Percentiles rank a stretch among this genome's conserved stretches.
Evolutionary conservation across 306 rosid species (phyloP).

Genomic region (Ziziphus jujuba): DNA sequence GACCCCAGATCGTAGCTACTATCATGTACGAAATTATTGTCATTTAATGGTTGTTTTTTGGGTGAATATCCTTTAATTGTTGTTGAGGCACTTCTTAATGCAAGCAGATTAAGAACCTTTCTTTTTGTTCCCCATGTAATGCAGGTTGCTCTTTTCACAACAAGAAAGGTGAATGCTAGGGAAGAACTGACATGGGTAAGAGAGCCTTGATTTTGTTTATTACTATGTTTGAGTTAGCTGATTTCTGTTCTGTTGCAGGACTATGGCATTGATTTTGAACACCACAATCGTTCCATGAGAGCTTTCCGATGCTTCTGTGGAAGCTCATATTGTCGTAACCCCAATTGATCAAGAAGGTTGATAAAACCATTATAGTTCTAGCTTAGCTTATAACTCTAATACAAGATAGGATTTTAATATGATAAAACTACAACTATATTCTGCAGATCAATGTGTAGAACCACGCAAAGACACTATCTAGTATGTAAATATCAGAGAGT

Average conservation of each 20-base stretch:
- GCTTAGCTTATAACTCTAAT: no score
- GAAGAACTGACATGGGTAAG: constrained; percentile 41
- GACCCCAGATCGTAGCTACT: constrained; percentile 32
- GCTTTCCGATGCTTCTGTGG: constrained; percentile 22
- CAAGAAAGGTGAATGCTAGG: constrained; percentile 27
- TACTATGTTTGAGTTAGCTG: background rate
- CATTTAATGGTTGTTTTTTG: no score
- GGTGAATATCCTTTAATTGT: background rate
- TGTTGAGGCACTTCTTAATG: background rate
- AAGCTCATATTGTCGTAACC: constrained; percentile 20
- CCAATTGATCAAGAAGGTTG: background rate
- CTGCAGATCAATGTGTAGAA: no score
- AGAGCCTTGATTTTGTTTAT: background rate
- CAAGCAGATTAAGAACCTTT: background rate
- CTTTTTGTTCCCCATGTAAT: background rate
- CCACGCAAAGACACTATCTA: no score
- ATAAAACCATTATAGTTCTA: no score
- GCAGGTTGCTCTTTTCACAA: constrained; percentile 34
- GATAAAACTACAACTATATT: no score
- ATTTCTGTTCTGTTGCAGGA: constrained; percentile 20
- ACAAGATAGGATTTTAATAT: no score
- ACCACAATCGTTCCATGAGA: constrained; percentile 11
- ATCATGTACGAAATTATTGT: constrained; percentile 24
- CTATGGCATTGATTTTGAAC: constrained; percentile 30
- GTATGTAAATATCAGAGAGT: no score